Conservation (phyloP, 2,329 filamentous ascomycete genomes). For the Plectosphaerella plurivora region DNA sequence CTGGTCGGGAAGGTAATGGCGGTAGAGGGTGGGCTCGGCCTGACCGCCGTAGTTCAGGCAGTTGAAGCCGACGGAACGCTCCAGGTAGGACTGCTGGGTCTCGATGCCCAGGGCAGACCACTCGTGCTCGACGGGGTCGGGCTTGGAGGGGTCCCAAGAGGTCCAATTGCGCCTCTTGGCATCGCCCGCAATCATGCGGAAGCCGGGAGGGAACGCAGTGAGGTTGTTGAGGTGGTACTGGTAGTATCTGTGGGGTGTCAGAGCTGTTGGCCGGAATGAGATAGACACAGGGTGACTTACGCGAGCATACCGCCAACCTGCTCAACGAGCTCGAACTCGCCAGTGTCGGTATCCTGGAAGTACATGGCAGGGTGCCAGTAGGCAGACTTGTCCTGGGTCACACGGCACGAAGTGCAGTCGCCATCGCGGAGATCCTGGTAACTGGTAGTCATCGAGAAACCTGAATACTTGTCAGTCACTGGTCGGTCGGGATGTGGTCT, state of each 20-base stretch:
- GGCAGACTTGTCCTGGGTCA: conserved; percentile 77
- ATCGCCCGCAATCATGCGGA: conserved; percentile 79
- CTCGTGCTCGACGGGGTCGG: conserved; percentile 60
- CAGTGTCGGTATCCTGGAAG: conserved; percentile 63
- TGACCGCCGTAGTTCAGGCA: conserved; percentile 73
- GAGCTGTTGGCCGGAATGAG: neutral
- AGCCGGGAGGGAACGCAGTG: conserved; percentile 69
- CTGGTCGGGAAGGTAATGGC: conserved; percentile 80
- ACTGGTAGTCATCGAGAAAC: conserved; percentile 55
- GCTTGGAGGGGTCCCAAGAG: conserved; percentile 60
- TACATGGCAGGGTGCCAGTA: conserved; percentile 83
- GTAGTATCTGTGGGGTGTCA: conserved; percentile 63
- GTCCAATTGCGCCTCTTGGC: conserved; percentile 65
- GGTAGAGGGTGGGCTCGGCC: conserved; percentile 71
- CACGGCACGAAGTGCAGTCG: conserved; percentile 75
- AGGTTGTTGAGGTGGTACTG: conserved; percentile 65
- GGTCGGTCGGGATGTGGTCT: neutral
- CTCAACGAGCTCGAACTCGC: conserved; percentile 62
- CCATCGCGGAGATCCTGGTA: conserved; percentile 54
- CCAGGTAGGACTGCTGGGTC: conserved; percentile 61
- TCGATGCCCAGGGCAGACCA: conserved; percentile 65
- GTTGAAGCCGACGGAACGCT: conserved; percentile 91
- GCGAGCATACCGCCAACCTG: conserved; percentile 81
- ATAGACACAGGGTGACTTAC: conserved; percentile 45
- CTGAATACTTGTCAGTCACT: conserved; percentile 35